phyloP scores from a whole-genome alignment of 768 basidiomycete genomes.

The Suillus alpinus region DNA sequence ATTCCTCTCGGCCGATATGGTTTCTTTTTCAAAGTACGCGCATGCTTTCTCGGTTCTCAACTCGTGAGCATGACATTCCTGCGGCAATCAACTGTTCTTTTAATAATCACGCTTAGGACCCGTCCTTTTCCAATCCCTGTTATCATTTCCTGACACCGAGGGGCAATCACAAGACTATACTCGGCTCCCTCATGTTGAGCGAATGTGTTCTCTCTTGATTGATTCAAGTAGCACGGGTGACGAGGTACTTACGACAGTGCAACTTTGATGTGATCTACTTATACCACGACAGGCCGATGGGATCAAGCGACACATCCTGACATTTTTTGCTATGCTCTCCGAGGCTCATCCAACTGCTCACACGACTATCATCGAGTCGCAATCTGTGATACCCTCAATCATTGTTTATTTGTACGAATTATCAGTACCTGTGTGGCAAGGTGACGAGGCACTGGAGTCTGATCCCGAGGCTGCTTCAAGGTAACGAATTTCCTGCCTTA shows the following conservation, averaged over 20 bases:
- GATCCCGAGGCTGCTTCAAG: slow-evolving; percentile 31
- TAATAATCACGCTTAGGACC: slow-evolving; percentile 35
- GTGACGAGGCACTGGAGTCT: slow-evolving; percentile 42
- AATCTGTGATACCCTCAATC: slow-evolving; percentile 61
- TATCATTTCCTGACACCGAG: slow-evolving; percentile 34
- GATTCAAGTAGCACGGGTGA: slow-evolving; percentile 38
- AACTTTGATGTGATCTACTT: not conserved
- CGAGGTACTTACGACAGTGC: slow-evolving; percentile 35
- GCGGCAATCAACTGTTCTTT: not conserved
- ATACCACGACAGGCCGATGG: slow-evolving; percentile 31
- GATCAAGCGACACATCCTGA: slow-evolving; percentile 36
- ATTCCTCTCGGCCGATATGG: slow-evolving; percentile 48
- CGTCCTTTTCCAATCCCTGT: slow-evolving; percentile 39
- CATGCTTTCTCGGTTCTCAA: slow-evolving; percentile 53
- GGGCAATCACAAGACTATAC: slow-evolving; percentile 22
- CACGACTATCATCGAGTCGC: slow-evolving; percentile 43
- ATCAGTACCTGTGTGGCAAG: slow-evolving; percentile 65
- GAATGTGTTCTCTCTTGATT: slow-evolving; percentile 46
- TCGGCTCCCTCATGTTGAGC: slow-evolving; percentile 44
- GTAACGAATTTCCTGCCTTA: slow-evolving; percentile 9
- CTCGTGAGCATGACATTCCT: slow-evolving; percentile 40
- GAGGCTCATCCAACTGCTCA: slow-evolving; percentile 37
- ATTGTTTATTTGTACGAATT: slow-evolving; percentile 53
- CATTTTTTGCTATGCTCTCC: slow-evolving; percentile 39
- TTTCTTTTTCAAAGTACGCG: slow-evolving; percentile 47